phyloP scores from a whole-genome alignment of 1,139 yeast species.

The Yamadazyma aaseri region DNA sequence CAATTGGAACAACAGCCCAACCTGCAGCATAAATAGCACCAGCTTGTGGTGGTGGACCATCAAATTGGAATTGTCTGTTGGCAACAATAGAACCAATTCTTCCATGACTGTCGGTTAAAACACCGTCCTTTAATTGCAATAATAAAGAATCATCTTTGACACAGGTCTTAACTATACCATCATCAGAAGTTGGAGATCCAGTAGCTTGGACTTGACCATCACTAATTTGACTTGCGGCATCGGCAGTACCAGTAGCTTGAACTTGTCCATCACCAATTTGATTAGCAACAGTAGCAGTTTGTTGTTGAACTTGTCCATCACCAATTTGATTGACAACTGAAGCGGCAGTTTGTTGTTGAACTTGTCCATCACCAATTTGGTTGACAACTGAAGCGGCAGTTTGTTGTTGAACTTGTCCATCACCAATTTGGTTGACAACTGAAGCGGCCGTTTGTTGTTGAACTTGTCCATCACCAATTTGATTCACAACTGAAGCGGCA shows the following conservation, averaged over 20 bases:
- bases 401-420: slow-evolving; percentile 39
- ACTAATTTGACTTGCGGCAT: slow-evolving; percentile 34
- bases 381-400: slow-evolving; percentile 36
- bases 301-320: slow-evolving; percentile 35
- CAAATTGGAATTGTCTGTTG: slow-evolving; percentile 47
- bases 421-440: slow-evolving; percentile 33
- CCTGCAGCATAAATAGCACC: slow-evolving; percentile 42
- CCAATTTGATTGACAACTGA: slow-evolving; percentile 25
- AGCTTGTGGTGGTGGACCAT: slow-evolving; percentile 46
- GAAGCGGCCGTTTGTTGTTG: slow-evolving; percentile 37
- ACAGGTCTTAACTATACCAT: slow-evolving; percentile 27
- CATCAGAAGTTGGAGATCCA: slow-evolving; percentile 24
- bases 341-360: slow-evolving; percentile 47
- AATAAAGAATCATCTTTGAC: slow-evolving; percentile 27
- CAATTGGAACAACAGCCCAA: slow-evolving; percentile 36
- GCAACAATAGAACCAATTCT: slow-evolving; percentile 46
- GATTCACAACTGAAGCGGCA: slow-evolving; percentile 30
- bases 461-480: slow-evolving; percentile 41
- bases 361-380: slow-evolving; percentile 64
- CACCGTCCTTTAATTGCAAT: slow-evolving; percentile 26
- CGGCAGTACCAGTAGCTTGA: slow-evolving; percentile 31
- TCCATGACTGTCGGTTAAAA: slow-evolving; percentile 31
- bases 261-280: slow-evolving; percentile 46
- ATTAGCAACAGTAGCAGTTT: slow-evolving; percentile 23
- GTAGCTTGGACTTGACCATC: slow-evolving; percentile 41